A percentile compares a stretch with the other conserved stretches of the same genome.
phyloP scores from a whole-genome alignment of 768 basidiomycete species.

The Boletales sp. region DNA sequence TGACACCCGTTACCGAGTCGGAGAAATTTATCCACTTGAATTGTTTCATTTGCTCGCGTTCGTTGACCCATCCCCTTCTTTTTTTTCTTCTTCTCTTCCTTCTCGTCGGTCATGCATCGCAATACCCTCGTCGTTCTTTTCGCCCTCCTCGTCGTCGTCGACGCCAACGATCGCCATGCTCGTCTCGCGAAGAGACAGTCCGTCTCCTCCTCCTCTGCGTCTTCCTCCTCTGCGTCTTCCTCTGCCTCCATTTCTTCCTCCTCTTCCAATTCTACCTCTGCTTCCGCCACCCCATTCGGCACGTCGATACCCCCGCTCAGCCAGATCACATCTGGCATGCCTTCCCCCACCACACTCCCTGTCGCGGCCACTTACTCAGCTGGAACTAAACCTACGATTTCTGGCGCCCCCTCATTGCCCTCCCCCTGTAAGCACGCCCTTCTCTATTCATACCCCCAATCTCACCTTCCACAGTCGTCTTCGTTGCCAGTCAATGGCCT shows the following conservation, averaged over 20 bases:
- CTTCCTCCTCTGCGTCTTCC: conserved; percentile 5
- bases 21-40: too few relatives aligned
- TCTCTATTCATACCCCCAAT: not conserved
- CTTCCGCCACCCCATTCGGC: conserved; percentile 30
- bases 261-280: conserved; percentile 3
- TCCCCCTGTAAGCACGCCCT: conserved; percentile 45
- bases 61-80: not conserved
- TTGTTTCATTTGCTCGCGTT: too few relatives aligned
- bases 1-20: too few relatives aligned
- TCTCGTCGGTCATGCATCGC: conserved; percentile 40
- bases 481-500: conserved; percentile 54
- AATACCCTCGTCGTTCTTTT: conserved; percentile 44
- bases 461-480: conserved; percentile 38
- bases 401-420: conserved; percentile 67
- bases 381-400: conserved; percentile 59
- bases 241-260: not conserved
- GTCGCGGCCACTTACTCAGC: conserved; percentile 51
- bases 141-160: conserved; percentile 34
- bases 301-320: conserved; percentile 56
- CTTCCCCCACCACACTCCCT: conserved; percentile 45
- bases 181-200: conserved; percentile 38
- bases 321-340: conserved; percentile 61
- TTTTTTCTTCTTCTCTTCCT: conserved; percentile 7
- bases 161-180: conserved; percentile 40
- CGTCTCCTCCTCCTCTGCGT: conserved; percentile 1